Percentiles rank a stretch among this genome's conserved stretches.
phyloP scores from a whole-genome alignment of 1,284 basidiomycete species.

The Ceratobasidium sp. region DNA sequence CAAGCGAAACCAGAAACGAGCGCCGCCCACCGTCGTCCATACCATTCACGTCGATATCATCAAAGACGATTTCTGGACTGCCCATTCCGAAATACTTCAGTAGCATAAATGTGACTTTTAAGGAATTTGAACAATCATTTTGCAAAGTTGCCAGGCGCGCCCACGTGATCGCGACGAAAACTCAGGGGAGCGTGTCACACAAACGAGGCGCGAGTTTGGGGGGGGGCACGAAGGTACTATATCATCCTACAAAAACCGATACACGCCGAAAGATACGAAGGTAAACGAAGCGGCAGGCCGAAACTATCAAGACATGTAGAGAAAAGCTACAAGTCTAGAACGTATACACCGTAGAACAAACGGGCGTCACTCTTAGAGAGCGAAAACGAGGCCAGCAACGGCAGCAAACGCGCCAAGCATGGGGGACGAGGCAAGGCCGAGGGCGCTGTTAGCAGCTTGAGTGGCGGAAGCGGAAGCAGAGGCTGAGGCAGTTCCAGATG shows the following conservation, averaged over 20 bases:
- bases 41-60: conserved; percentile 85
- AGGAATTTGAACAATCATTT: not conserved
- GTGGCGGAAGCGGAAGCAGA: not conserved
- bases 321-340: conserved; percentile 6
- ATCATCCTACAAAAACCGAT: not conserved
- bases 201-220: not conserved
- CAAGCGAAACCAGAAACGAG: conserved; percentile 55
- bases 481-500: conserved; percentile 1
- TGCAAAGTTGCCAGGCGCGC: not conserved
- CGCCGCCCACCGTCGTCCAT: conserved; percentile 60
- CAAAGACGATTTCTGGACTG: conserved; percentile 79
- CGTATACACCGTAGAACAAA: not conserved
- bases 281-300: conserved; percentile 13
- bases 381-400: conserved; percentile 23
- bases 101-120: not conserved
- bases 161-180: conserved; percentile 35
- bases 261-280: conserved; percentile 7
- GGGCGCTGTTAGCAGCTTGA: conserved; percentile 24
- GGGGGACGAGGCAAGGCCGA: not conserved
- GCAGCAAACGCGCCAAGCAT: conserved; percentile 27
- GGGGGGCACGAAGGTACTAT: not conserved
- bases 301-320: not conserved
- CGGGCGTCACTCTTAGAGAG: conserved; percentile 22
- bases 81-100: conserved; percentile 50
- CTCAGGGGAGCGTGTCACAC: no score